These are phyloP conservation scores for Graphilbum sp. DNA, from an alignment of 2,329 filamentous ascomycete species.

Conservation along the genomic window DNA sequence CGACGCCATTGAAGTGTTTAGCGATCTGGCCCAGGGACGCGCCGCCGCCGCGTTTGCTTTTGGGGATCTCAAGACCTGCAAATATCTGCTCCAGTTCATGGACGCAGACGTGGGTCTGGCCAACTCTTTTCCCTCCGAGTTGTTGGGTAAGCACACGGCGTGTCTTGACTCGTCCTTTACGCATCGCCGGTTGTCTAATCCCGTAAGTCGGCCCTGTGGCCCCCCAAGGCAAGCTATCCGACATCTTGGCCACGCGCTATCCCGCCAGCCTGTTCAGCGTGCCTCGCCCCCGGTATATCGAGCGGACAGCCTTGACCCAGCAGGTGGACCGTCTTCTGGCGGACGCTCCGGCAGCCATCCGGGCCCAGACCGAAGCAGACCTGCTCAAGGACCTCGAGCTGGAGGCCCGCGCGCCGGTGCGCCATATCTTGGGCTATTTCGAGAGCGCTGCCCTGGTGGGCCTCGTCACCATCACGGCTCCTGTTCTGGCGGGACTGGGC, in stretches of 20 bases:
- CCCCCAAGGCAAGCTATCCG: no score
- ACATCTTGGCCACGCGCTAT: no score
- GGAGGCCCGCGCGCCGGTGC: not conserved
- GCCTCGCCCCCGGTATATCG: no score
- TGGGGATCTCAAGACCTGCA: conserved; percentile 20
- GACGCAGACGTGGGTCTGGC: no score
- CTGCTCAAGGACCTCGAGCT: not conserved
- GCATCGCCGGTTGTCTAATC: no score
- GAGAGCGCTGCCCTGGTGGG: conserved; percentile 3
- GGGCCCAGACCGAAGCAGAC: not conserved
- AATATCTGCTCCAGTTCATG: conserved; percentile 42
- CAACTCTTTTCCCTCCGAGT: no score
- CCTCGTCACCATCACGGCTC: not conserved
- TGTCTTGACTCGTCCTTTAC: no score
- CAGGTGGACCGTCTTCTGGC: no score
- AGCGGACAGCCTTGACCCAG: no score
- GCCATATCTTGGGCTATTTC: conserved; percentile 2
- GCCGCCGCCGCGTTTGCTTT: conserved; percentile 12
- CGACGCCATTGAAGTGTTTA: conserved; percentile 3
- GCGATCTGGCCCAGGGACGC: not conserved
- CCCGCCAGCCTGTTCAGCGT: no score
- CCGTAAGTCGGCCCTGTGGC: no score
- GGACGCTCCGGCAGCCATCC: not conserved
- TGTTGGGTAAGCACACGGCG: no score
- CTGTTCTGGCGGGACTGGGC: not conserved